These are phyloP conservation scores for Mimosa bimucronata DNA, from an alignment of 306 rosid species.

Conservation along the genomic window DNA sequence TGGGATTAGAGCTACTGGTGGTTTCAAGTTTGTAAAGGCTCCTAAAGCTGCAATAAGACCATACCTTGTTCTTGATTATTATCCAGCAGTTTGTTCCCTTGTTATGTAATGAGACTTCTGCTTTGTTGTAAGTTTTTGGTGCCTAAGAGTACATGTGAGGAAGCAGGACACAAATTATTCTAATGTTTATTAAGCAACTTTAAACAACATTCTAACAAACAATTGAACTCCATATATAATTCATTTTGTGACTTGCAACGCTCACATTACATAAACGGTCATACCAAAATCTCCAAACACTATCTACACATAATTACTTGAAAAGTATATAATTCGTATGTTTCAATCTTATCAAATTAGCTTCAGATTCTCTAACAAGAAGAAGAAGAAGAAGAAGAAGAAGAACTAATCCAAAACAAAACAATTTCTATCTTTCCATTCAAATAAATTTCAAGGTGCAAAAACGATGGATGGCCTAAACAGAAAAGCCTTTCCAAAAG, in stretches of 20 bases:
- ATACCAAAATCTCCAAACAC: background rate
- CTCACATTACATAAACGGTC: background rate
- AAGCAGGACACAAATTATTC: slow-evolving; percentile 8
- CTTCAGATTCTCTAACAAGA: background rate
- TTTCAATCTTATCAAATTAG: slow-evolving; percentile 26
- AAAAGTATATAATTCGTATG: slow-evolving; percentile 12
- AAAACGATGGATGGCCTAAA: background rate
- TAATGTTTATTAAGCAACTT: background rate
- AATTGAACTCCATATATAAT: slow-evolving; percentile 1
- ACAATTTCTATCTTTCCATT: background rate
- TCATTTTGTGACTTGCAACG: background rate
- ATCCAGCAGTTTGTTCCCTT: slow-evolving; percentile 92
- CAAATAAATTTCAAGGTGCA: background rate
- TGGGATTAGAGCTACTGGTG: background rate
- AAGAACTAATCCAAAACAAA: slow-evolving; percentile 19
- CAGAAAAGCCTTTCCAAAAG: background rate
- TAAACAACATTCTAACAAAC: background rate
- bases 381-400: background rate
- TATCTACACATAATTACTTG: background rate
- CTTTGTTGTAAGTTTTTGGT: slow-evolving; percentile 60
- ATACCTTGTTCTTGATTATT: slow-evolving; percentile 86
- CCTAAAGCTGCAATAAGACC: slow-evolving; percentile 24
- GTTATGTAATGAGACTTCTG: slow-evolving; percentile 72
- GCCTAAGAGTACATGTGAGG: slow-evolving; percentile 50
- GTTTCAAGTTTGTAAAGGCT: slow-evolving; percentile 16